phyloP scores from a whole-genome alignment of 2,329 filamentous ascomycete species.

The Xylaria sp. region DNA sequence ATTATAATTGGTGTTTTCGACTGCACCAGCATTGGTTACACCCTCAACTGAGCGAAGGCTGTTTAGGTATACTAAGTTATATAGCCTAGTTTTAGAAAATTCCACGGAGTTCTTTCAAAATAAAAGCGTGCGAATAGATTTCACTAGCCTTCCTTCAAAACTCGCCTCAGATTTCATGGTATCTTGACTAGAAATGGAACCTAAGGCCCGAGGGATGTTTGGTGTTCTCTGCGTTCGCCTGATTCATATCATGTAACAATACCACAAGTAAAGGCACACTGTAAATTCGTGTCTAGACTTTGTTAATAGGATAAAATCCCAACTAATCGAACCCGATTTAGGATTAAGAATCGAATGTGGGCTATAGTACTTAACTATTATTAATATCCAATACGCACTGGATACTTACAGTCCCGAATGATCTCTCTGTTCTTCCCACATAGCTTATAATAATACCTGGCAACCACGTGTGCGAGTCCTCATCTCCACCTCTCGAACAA shows the following conservation, averaged over 20 bases:
- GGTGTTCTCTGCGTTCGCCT: neutral
- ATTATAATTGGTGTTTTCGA: too few relatives aligned
- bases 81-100: too few relatives aligned
- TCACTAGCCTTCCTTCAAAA: neutral
- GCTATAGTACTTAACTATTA: neutral
- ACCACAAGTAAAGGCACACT: neutral
- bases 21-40: too few relatives aligned
- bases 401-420: neutral
- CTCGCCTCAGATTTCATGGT: neutral
- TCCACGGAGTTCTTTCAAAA: neutral
- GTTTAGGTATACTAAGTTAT: too few relatives aligned
- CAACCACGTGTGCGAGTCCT: neutral
- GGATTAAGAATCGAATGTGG: neutral
- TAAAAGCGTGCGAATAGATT: neutral
- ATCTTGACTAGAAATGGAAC: neutral
- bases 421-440: neutral
- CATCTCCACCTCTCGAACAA: neutral
- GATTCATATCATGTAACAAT: neutral
- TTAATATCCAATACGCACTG: neutral
- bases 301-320: neutral
- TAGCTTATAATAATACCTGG: neutral
- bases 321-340: neutral
- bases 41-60: neutral
- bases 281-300: neutral
- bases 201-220: too few relatives aligned